Conservation (phyloP, 2,329 filamentous ascomycete genomes). For the Ceratocystis destructans region DNA sequence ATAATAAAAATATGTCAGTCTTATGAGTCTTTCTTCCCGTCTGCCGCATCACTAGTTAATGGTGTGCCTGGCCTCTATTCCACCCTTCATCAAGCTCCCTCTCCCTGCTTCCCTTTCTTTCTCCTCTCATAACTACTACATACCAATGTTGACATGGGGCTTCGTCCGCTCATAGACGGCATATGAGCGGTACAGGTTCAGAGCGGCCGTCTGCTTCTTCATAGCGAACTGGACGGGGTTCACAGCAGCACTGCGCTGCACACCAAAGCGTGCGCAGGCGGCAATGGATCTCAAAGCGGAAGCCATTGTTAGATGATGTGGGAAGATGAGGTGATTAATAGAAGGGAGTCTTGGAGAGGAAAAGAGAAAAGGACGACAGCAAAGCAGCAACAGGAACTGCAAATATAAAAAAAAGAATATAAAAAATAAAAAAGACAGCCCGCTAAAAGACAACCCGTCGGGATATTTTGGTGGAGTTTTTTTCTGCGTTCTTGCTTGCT, state of each 20-base stretch:
- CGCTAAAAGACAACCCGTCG: neutral
- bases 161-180: conserved; percentile 75
- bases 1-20: conserved; percentile 20
- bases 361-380: neutral
- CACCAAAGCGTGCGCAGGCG: conserved; percentile 63
- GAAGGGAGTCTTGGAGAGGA: neutral
- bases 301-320: conserved; percentile 49
- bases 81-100: neutral
- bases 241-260: conserved; percentile 51
- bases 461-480: conserved; percentile 1
- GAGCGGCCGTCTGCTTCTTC: conserved; percentile 48
- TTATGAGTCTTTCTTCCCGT: neutral
- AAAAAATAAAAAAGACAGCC: neutral
- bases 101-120: neutral
- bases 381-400: conserved; percentile 2
- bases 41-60: neutral
- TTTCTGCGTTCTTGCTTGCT: neutral
- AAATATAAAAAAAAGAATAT: conserved; percentile 9
- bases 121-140: conserved; percentile 21
- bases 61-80: neutral
- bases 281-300: conserved; percentile 62
- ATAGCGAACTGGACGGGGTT: conserved; percentile 66
- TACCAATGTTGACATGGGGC: conserved; percentile 97
- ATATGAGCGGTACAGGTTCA: conserved; percentile 53
- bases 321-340: neutral